A percentile compares a stretch with the other conserved stretches of the same genome.
These are phyloP conservation scores for Theileria equi DNA, from an alignment of 169 alveolate species.

Conservation along the genomic window DNA sequence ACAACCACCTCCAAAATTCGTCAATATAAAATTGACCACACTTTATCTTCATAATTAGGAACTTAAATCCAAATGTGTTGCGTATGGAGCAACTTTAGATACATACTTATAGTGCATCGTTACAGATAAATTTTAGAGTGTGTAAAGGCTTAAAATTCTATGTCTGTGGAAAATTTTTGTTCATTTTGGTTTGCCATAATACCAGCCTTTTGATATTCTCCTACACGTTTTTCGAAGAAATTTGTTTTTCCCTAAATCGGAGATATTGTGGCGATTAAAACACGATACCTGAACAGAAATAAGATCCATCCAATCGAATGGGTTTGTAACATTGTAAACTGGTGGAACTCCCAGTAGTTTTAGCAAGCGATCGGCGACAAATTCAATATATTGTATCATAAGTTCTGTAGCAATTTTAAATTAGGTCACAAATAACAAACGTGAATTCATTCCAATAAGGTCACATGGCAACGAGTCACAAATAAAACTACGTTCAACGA, in stretches of 20 bases:
- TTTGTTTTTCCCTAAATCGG: conserved; percentile 92
- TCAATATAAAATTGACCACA: not conserved
- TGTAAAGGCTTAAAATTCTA: conserved; percentile 54
- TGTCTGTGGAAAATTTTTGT: conserved; percentile 67
- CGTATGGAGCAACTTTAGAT: not conserved
- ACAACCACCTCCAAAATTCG: not conserved
- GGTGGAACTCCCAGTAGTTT: conserved; percentile 90
- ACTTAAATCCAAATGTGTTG: not conserved
- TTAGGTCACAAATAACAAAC: conserved; percentile 2
- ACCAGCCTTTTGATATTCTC: conserved; percentile 97
- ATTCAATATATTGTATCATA: conserved; percentile 95
- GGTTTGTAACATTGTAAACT: conserved; percentile 89
- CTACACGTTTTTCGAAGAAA: conserved; percentile 98
- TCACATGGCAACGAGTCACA: conserved; percentile 96
- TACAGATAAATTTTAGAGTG: not conserved
- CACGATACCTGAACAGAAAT: conserved; percentile 87
- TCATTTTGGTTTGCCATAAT: conserved; percentile 84
- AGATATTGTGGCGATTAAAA: not conserved
- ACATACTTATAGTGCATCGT: not conserved
- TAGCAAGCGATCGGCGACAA: conserved; percentile 96
- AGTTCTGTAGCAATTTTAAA: conserved; percentile 31
- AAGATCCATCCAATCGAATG: conserved; percentile 99
- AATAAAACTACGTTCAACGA: conserved; percentile 93
- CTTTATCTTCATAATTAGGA: conserved; percentile 2
- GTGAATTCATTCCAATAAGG: conserved; percentile 97